Base-by-base conservation (phyloP, 305 asterid species). In the Fraxinus albicans region DNA sequence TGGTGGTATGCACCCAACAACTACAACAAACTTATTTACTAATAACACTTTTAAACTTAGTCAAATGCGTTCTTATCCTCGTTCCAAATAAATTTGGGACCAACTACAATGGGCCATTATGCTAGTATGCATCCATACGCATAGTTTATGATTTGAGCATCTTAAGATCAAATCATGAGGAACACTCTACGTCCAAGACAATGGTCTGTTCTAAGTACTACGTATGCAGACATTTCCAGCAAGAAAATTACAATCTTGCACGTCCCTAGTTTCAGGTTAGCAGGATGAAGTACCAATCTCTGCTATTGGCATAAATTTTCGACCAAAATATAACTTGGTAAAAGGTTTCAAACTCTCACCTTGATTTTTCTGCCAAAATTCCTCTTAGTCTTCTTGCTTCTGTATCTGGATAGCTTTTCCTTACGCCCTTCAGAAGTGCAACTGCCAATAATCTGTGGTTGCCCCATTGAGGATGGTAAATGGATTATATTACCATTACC, bases 291-390 rank as follows among this genome's bases (percentile, higher is more conserved):
- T n/a, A 25, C 35, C 73, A 65, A 65, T 23, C 15, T 25, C 17
- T 15, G 23, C 23, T 70, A 70, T 70, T 70, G 15, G 23, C 77
- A 72, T 17, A 12, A 55, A 50, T 12, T 67, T 27, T 19, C 1
- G 29, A 83, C 5, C 4, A 82, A 50, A 80, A 75, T 31, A 72
- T 23, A 78, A 83, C 27, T 72, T 34, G 27, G 25, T 73, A 25
- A 53, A 60, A 69, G 78, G 33, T 70, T 44, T n/a, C 42, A 44
- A 73, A 27, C 3, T 74, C 69, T 58, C 81, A 96, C 99, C 98
- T 96, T 96, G 84, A 96, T 89, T 84, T 89, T 86, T 81, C 90
- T 76, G 42, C 88, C 90, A 80, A 85, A 89, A 82, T 89, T 91
- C 84, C 91, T 86, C 83, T 87, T 88, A 8, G 83, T 60, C 85